Evolutionary conservation across 164 flowering plant species (phyloP).

Genomic region (Vitis vinifera): ASM3070453v1 NC_081811.1:952001-952500

Average conservation of each 20-base stretch:
- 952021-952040: background rate
- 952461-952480: background rate
- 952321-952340: background rate
- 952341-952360: background rate
- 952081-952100: background rate
- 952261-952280: constrained; percentile 37
- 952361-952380: background rate
- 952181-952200: constrained; percentile 1
- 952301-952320: constrained; percentile 1
- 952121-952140: background rate
- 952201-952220: constrained; percentile 65
- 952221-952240: constrained; percentile 96
- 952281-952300: constrained; percentile 48
- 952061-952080: background rate
- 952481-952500: background rate
- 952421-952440: too few relatives aligned
- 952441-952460: background rate
- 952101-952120: background rate
- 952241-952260: constrained; percentile 71
- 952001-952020: background rate
- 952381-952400: constrained; percentile 1
- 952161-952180: background rate
- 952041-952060: background rate
- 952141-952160: background rate
- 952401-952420: too few relatives aligned